Evolutionary conservation across 2,329 filamentous ascomycete genomes (phyloP), one percentile per base, ranked within the genome.

Genomic region (Tolypocladium nubicola): DNA sequence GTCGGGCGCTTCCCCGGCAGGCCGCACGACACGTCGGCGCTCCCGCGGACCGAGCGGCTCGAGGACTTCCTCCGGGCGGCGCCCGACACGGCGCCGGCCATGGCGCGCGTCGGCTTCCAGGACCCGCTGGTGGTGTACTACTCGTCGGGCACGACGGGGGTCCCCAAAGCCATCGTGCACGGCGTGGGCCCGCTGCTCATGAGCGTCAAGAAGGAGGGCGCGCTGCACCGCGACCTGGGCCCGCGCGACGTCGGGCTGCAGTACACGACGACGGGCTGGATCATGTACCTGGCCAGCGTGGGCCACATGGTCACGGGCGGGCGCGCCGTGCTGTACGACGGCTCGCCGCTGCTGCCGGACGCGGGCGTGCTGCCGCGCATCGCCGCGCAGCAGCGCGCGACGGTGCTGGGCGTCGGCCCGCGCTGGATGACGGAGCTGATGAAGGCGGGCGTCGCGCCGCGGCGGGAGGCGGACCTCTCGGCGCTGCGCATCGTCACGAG

Each of bases 91-190:
- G 67, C 73, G 1, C 78, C 79, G 0, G 72, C 75, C 2, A 86
- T 90, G 59, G 78, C 80, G 43, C 78, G 84, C 43, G 73, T 89
- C 7, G 78, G 71, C 0, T 94, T 92, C 68, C 77, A 85, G 35
- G 88, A 93, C 61, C 89, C 90, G 0, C 87, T 89, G 70, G 73
- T 93, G 39, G 80, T 95, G 40, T 88, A 87, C 58, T 95, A 90
- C 61, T 88, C 87, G 0, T 89, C 85, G 1, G 90, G 90, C 2
- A 95, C 90, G 8, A 95, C 90, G 0, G 90, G 90, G 4, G 83
- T 82, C 23, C 90, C 90, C 14, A 95, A 95, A 67, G 91, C 89
- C 59, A 94, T 95, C 61, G 88, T 93, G 2, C 90, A 96, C 68
- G 86, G 84, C 1, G 80, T 83, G 1, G 88, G 88, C 4, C 85